Conservation (phyloP, 805 yeast species). For the Wickerhamomyces subpelliculosus region DNA sequence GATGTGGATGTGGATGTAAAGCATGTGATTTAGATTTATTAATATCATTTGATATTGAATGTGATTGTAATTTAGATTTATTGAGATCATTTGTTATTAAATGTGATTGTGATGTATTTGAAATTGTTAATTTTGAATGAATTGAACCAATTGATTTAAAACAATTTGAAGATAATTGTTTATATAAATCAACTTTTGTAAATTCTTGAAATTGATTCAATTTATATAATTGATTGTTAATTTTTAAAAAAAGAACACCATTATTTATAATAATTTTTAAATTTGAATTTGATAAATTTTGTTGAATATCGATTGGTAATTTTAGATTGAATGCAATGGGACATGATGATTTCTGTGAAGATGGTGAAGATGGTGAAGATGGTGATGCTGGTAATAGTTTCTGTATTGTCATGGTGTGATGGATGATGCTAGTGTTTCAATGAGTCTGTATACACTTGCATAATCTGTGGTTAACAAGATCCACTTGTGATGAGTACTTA, state of each 20-base stretch:
- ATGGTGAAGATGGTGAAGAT: constrained; percentile 1
- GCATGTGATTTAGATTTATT: not conserved
- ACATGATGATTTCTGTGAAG: constrained; percentile 2
- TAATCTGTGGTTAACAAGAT: too few species aligned
- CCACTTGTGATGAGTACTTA: too few species aligned
- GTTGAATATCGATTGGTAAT: constrained; percentile 5
- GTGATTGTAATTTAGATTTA: not conserved
- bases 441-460: too few species aligned
- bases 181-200: constrained; percentile 13
- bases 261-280: constrained; percentile 16
- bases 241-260: constrained; percentile 12
- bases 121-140: constrained; percentile 3
- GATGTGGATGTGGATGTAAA: constrained; percentile 5
- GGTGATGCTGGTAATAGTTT: constrained; percentile 7
- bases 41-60: not conserved
- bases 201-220: constrained; percentile 4
- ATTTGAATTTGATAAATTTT: constrained; percentile 2
- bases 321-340: constrained; percentile 7
- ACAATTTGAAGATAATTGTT: constrained; percentile 15
- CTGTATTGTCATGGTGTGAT: constrained; percentile 4
- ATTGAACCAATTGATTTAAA: constrained; percentile 16
- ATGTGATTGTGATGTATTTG: not conserved
- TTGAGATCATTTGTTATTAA: not conserved
- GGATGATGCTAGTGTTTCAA: too few species aligned
- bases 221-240: constrained; percentile 3